Evolutionary conservation across 306 rosid genomes (phyloP).

Genomic region (Vicia villosa): DNA sequence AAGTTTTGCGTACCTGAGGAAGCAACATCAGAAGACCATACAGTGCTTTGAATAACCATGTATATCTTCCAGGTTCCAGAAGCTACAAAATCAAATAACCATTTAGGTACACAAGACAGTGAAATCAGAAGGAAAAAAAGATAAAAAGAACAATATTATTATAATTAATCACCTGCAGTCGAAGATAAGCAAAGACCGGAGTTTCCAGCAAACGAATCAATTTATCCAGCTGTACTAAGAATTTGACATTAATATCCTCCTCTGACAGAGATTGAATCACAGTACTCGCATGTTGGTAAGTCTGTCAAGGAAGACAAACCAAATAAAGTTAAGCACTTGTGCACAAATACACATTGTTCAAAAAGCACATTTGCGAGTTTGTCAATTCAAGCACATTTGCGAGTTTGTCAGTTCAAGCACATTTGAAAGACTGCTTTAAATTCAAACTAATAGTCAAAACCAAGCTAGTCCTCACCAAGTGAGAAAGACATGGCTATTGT

Average conservation of each 20-base stretch:
- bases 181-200: conserved; percentile 85
- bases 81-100: conserved; percentile 68
- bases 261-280: conserved; percentile 90
- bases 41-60: conserved; percentile 82
- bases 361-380: too few relatives aligned
- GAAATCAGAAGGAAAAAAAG: neutral
- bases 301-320: conserved; percentile 56
- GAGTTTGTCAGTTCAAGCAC: neutral
- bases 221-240: conserved; percentile 95
- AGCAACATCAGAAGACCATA: conserved; percentile 97
- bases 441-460: conserved; percentile 18
- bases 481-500: neutral
- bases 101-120: conserved; percentile 26
- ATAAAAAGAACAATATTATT: conserved; percentile 3
- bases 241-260: conserved; percentile 88
- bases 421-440: conserved; percentile 9
- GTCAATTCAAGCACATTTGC: too few relatives aligned
- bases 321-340: conserved; percentile 20
- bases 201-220: conserved; percentile 93
- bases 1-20: conserved; percentile 76
- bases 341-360: conserved; percentile 21
- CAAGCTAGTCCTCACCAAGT: too few relatives aligned
- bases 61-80: conserved; percentile 90
- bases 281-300: conserved; percentile 84
- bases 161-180: conserved; percentile 78